Evolutionary conservation across 2,329 filamentous ascomycete species (phyloP).

Genomic region (Exophiala spinifera): DNA sequence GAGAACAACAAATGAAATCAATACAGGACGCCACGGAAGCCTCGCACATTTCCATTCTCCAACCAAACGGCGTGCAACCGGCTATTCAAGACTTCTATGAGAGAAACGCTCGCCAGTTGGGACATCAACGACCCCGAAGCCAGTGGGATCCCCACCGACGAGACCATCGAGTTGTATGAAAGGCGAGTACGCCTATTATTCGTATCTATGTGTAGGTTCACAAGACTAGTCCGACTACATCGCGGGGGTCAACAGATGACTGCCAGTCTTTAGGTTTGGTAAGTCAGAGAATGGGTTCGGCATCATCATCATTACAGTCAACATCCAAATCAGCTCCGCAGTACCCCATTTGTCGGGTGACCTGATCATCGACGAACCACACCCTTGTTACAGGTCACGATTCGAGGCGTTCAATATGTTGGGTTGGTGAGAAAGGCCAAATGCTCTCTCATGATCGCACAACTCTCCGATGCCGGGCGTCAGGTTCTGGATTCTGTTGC

Average conservation of each 20-base stretch:
- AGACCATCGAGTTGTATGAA: conserved; percentile 57
- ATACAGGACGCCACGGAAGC: conserved; percentile 28
- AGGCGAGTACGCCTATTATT: conserved; percentile 42
- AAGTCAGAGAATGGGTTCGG: conserved; percentile 57
- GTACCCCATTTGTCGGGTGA: conserved; percentile 57
- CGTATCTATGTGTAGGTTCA: no score
- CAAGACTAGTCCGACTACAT: no score
- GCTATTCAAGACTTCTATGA: conserved; percentile 68
- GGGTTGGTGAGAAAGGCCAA: conserved; percentile 55
- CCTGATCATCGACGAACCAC: conserved; percentile 55
- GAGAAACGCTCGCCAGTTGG: conserved; percentile 62
- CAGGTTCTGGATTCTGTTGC: conserved; percentile 50
- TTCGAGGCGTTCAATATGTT: conserved; percentile 59
- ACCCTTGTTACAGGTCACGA: conserved; percentile 52
- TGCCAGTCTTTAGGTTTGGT: no score
- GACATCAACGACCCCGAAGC: conserved; percentile 50
- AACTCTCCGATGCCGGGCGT: conserved; percentile 62
- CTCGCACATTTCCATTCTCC: conserved; percentile 52
- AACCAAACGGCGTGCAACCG: conserved; percentile 59
- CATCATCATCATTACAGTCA: conserved; percentile 60
- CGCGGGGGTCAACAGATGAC: no score
- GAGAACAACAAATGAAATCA: no score
- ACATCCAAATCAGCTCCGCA: conserved; percentile 62
- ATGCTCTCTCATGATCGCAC: conserved; percentile 57
- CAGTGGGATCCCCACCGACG: conserved; percentile 53